Percentiles rank a stretch among this genome's conserved stretches.
Conservation (phyloP, 768 basidiomycete species). For the Phlebiopsis gigantea region DNA sequence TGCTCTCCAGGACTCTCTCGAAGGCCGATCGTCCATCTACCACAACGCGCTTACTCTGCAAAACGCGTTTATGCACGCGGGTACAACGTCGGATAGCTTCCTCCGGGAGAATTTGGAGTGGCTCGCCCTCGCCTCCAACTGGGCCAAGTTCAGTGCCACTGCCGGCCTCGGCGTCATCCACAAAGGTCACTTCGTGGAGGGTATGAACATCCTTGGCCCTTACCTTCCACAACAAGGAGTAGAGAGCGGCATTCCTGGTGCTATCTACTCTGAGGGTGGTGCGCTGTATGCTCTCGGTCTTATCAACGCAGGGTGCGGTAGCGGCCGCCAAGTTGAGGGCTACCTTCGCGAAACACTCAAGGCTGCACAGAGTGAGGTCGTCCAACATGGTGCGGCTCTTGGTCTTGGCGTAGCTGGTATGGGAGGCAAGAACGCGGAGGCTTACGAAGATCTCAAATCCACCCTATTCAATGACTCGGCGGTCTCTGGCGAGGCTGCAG, state of each 20-base stretch:
- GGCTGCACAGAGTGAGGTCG: conserved; percentile 73
- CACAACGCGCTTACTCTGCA: conserved; percentile 95
- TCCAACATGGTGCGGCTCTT: conserved; percentile 95
- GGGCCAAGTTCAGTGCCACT: conserved; percentile 98
- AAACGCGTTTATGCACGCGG: conserved; percentile 98
- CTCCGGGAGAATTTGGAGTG: conserved; percentile 95
- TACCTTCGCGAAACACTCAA: conserved; percentile 81
- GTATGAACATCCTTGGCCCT: conserved; percentile 86
- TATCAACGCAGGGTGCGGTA: conserved; percentile 89
- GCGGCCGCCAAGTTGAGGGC: conserved; percentile 55
- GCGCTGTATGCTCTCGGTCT: conserved; percentile 93
- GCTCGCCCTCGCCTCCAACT: conserved; percentile 92
- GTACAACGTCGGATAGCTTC: conserved; percentile 92
- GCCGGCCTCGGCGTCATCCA: conserved; percentile 97
- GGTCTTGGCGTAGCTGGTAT: conserved; percentile 96
- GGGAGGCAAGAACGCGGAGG: conserved; percentile 83
- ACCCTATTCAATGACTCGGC: conserved; percentile 91
- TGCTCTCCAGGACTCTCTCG: conserved; percentile 67
- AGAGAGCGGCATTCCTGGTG: conserved; percentile 72
- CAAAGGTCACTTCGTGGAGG: conserved; percentile 93
- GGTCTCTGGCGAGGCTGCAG: conserved; percentile 91
- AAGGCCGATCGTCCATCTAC: conserved; percentile 93
- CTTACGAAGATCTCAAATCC: conserved; percentile 89
- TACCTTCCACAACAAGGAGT: conserved; percentile 78
- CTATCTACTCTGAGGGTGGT: conserved; percentile 91